Base-by-base conservation (phyloP, 108 stramenopile genomes). In the Pseudonitzschia pungens region DNA sequence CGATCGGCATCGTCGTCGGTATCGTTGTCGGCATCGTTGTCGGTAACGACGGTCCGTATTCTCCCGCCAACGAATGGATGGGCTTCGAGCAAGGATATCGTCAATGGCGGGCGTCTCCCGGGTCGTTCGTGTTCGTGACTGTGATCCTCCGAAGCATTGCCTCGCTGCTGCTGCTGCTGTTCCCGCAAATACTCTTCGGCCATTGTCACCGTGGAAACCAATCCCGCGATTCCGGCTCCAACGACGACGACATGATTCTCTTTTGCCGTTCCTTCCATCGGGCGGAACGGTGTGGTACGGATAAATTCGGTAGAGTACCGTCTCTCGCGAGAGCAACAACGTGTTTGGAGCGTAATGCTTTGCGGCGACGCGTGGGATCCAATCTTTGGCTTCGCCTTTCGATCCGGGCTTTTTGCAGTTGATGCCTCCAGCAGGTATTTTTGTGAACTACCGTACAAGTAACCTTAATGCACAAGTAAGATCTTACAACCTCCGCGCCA, bases 71-170 rank as follows among this genome's bases (percentile, higher is more conserved):
- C 75, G 52, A 43, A 51, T 2, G 60, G 41, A 29, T 67, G 69
- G 40, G 80, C 80, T 68, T 81, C 80, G 14, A 75, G 22, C 16
- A 81, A 40, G 4, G 64, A 44, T 18, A 81, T 76, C 21, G 70
- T 68, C 31, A 71, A 62, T 36, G 71, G 74, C 36, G 71, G 74
- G 2, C 8, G 27, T 65, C 16, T 22, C 18, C 14, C 14, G 14
- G 45, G 14, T 48, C 10, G 45, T 18, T 4, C n/a, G n/a, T n/a
- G n/a, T n/a, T n/a, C n/a, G n/a, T n/a, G 14, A 63, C 9, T 1
- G 6, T 4, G 16, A 12, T 29, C 62, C 8, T 67, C 66, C 36
- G 2, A 18, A 9, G 43, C 24, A 56, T 70, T 65, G 70, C 26
- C 72, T 26, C 21, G 77, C 64, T 52, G 70, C 65, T 40, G 21